Conservation (phyloP, 176 grass and related monocot genomes). For the Saccharum spontaneum region DNA sequence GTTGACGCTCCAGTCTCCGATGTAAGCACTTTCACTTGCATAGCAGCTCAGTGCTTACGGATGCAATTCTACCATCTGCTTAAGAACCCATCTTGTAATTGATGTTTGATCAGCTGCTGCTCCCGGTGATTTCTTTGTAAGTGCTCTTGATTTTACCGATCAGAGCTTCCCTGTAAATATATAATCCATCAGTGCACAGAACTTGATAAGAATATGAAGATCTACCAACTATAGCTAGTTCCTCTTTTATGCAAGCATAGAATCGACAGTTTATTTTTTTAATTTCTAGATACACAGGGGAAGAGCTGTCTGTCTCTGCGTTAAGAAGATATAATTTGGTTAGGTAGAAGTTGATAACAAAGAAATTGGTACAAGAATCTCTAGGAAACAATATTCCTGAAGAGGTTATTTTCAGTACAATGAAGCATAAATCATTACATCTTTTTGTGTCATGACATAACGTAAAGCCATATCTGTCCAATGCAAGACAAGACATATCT, state of each 20-base stretch:
- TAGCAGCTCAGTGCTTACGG: constrained; percentile 17
- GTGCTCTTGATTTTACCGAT: constrained; percentile 55
- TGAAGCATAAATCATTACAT: not conserved
- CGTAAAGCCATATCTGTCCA: not conserved
- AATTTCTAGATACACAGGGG: not conserved
- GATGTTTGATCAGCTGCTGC: constrained; percentile 33
- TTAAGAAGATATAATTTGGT: not conserved
- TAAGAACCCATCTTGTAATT: constrained; percentile 4
- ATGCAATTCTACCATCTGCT: constrained; percentile 13
- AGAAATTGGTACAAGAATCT: not conserved
- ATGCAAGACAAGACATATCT: not conserved
- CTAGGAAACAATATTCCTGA: not conserved
- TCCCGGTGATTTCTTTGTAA: constrained; percentile 56
- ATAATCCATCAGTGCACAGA: not conserved
- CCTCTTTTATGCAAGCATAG: not conserved
- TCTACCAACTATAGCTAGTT: not conserved
- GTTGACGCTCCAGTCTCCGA: not conserved
- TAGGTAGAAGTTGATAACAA: not conserved
- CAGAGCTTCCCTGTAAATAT: constrained; percentile 51
- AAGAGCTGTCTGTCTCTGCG: not conserved
- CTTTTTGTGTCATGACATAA: not conserved
- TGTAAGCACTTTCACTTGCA: not conserved
- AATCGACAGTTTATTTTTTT: not conserved
- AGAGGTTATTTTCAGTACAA: not conserved
- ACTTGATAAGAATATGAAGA: not conserved